Conservation (phyloP, 495 filamentous ascomycete species). For the Penicillium egyptiacum region DNA sequence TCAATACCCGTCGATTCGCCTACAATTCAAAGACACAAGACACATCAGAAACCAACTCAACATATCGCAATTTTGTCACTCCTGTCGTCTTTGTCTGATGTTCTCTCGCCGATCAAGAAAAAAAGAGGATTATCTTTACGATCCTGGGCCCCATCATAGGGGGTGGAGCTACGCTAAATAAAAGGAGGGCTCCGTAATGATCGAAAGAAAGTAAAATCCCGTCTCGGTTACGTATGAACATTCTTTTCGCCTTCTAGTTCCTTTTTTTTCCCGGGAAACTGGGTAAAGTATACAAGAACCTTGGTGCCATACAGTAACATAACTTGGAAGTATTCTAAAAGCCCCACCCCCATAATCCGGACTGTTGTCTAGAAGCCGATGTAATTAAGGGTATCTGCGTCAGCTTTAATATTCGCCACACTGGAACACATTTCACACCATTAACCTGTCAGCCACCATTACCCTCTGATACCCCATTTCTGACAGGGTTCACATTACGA, state of each 20-base stretch:
- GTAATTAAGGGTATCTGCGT: conserved; percentile 8
- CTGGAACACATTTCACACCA: conserved; percentile 3
- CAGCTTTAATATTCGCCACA: conserved; percentile 13
- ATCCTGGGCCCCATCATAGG: conserved; percentile 21
- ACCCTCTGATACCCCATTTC: background rate
- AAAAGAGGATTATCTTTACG: conserved; percentile 6
- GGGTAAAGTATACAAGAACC: conserved; percentile 13
- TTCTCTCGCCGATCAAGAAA: background rate
- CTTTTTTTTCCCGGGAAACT: conserved; percentile 26
- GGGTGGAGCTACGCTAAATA: conserved; percentile 11
- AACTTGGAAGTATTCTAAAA: conserved; percentile 3
- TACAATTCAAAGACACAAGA: conserved; percentile 5
- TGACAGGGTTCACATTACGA: background rate
- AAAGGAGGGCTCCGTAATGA: conserved; percentile 1
- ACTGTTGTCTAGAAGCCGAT: background rate
- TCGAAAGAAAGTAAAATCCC: conserved; percentile 27
- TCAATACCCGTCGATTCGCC: conserved; percentile 6
- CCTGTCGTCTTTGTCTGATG: conserved; percentile 6
- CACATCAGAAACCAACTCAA: conserved; percentile 18
- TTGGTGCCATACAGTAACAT: background rate
- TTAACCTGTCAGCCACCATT: background rate
- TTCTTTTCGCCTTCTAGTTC: conserved; percentile 46
- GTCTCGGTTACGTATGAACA: conserved; percentile 43
- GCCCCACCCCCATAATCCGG: conserved; percentile 11
- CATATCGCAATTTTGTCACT: conserved; percentile 4